Base-by-base conservation (phyloP, 2,329 filamentous ascomycete genomes). In the Pseudophaeomoniella oleicola region DNA sequence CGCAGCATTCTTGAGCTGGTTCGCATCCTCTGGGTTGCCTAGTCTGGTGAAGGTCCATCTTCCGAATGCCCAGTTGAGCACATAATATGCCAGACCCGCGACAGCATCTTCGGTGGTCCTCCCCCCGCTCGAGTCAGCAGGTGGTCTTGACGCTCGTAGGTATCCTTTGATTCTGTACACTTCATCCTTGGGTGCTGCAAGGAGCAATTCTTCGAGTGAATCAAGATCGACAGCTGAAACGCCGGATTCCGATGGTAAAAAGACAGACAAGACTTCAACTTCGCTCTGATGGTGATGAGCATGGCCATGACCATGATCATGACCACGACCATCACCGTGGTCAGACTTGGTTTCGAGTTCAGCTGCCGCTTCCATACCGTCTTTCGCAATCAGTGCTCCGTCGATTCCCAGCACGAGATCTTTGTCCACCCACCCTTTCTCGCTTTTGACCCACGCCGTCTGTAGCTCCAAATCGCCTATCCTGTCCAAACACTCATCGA, bases 61-160 rank as follows among this genome's bases (percentile, higher is more conserved):
- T 1, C 86, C 86, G 60, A 98, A 98, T 0, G 90, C 90, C 90
- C 90, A 98, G 56, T 98, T 98, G 41, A 98, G 70, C 32, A 98
- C 94, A 53, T 90, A 94, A 38, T 82, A 68, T 12, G 58, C 56
- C 14, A 56, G 51, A 2, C 56, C 58, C 5, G 51, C 46, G 11
- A 52, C 46, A 4, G 56, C 47, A 35, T 60, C 52, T 17, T 46
- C 43, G 10, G 53, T 46, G 13, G 48, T 51, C 2, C 46, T 41
- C 11, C 60, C 60, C 12, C 66, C 62, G 9, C 59, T 69, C 3
- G 67, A 66, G 34, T 61, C 60, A 2, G 64, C 63, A 0, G 63
- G 59, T 1, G 55, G 59, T 1, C 59, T 52, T 42, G 43, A 58
- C 31, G 55, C 50, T 3, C 58, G 53, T 5, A 79, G 44, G 3